Evolutionary conservation across 1,284 basidiomycete genomes (phyloP).

Genomic region (Microbotryum saponariae): DNA sequence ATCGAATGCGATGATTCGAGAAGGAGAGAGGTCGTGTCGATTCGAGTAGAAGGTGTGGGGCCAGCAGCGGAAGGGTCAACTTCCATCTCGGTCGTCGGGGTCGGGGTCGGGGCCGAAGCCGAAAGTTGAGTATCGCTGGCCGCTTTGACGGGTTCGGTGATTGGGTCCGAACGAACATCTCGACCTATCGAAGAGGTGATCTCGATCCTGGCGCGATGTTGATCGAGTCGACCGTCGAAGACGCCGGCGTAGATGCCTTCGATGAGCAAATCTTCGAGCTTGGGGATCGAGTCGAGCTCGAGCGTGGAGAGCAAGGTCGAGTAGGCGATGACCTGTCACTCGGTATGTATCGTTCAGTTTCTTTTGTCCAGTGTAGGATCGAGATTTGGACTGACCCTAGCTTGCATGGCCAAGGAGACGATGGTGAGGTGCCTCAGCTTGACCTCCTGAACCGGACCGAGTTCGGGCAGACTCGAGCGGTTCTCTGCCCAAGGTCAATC

Average conservation of each 20-base stretch:
- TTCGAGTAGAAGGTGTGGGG: background rate
- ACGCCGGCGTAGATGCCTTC: constrained; percentile 87
- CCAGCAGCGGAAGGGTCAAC: constrained; percentile 3
- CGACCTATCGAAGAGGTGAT: constrained; percentile 85
- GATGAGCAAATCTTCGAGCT: constrained; percentile 90
- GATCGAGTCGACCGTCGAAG: constrained; percentile 81
- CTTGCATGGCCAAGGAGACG: constrained; percentile 64
- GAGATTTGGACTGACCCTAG: constrained; percentile 52
- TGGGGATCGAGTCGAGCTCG: constrained; percentile 64
- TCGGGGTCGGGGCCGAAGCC: background rate
- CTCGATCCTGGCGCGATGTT: constrained; percentile 74
- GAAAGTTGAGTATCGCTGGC: background rate
- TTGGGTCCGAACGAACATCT: constrained; percentile 50
- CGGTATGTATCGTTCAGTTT: too few species aligned
- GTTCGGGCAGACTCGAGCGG: constrained; percentile 56
- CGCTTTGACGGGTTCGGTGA: background rate
- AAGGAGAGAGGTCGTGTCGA: too few species aligned
- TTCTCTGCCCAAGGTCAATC: constrained; percentile 48
- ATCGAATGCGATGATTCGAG: background rate
- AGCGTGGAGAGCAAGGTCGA: constrained; percentile 57
- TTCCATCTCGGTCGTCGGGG: constrained; percentile 11
- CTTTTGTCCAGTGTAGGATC: too few species aligned
- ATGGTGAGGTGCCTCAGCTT: constrained; percentile 91
- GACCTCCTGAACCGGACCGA: constrained; percentile 62
- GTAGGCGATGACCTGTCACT: constrained; percentile 63